A percentile compares a stretch with the other conserved stretches of the same genome.
Evolutionary conservation across 2,329 filamentous ascomycete species (phyloP).

Genomic region (Colletotrichum cuscutae): DNA sequence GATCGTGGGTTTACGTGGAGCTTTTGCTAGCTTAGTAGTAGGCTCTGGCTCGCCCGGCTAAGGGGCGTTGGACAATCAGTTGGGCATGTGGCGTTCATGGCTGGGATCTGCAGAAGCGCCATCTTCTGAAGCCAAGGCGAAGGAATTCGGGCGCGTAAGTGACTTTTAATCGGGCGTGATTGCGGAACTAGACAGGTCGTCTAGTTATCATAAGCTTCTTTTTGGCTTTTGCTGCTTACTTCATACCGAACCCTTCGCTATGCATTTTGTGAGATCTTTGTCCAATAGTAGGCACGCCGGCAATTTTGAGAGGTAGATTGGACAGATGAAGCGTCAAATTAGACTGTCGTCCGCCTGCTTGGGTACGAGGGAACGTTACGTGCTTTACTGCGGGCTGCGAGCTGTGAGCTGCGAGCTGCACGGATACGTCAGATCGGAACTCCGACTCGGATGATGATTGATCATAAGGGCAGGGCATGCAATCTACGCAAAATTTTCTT

Average conservation of each 20-base stretch:
- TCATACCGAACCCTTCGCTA: conserved; percentile 1
- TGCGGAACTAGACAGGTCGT: background rate
- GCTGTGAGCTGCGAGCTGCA: background rate
- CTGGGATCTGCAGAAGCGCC: background rate
- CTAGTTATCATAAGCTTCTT: background rate
- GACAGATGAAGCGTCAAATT: background rate
- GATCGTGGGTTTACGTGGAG: background rate
- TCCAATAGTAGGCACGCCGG: background rate
- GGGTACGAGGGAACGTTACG: background rate
- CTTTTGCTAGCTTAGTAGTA: too few species aligned
- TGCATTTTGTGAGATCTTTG: background rate
- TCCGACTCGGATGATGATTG: background rate
- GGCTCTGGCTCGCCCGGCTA: background rate
- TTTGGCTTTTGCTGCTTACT: background rate
- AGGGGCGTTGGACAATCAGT: background rate
- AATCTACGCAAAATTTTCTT: background rate
- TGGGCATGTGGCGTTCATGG: conserved; percentile 17
- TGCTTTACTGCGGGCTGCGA: background rate
- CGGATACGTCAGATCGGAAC: background rate
- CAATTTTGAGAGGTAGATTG: background rate
- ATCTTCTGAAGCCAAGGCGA: background rate
- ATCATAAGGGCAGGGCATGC: background rate
- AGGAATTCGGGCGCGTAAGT: background rate
- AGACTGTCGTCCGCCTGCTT: background rate
- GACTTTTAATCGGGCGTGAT: background rate